Evolutionary conservation across 305 asterid genomes (phyloP).

Genomic region (Solanum aculeatissimum): DNA sequence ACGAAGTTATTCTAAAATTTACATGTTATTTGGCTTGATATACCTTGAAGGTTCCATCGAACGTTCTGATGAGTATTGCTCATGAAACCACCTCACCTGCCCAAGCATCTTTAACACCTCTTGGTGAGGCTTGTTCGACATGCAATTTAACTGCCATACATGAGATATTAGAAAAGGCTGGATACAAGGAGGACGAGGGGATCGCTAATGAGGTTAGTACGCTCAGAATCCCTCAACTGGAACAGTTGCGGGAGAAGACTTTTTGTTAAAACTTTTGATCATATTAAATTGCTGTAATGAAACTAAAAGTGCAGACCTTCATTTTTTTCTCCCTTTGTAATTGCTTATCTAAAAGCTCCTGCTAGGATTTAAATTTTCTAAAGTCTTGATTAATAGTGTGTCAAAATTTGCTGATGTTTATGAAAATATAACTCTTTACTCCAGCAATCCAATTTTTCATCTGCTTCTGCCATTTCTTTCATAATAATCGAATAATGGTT

Average conservation of each 20-base stretch:
- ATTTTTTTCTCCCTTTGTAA: not conserved
- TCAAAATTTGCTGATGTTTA: not conserved
- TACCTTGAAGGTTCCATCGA: slow-evolving; percentile 26
- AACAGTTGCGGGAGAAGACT: not conserved
- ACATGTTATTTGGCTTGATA: not conserved
- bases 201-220: slow-evolving; percentile 30
- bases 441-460: not conserved
- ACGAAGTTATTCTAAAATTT: not conserved
- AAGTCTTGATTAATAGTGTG: not conserved
- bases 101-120: slow-evolving; percentile 22
- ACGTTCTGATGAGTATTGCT: slow-evolving; percentile 25
- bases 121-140: slow-evolving; percentile 41
- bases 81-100: slow-evolving; percentile 16
- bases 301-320: not conserved
- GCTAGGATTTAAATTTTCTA: not conserved
- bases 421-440: not conserved
- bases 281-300: not conserved
- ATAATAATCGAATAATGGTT: not conserved
- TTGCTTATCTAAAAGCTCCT: not conserved
- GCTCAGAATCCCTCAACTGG: not conserved
- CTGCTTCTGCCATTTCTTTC: not conserved
- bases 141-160: slow-evolving; percentile 33
- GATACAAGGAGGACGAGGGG: slow-evolving; percentile 41
- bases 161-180: slow-evolving; percentile 28
- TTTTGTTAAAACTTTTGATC: not conserved